These are phyloP conservation scores for Geranium rotundifolium DNA, from an alignment of 345 rosid genomes.

Conservation along the genomic window DNA sequence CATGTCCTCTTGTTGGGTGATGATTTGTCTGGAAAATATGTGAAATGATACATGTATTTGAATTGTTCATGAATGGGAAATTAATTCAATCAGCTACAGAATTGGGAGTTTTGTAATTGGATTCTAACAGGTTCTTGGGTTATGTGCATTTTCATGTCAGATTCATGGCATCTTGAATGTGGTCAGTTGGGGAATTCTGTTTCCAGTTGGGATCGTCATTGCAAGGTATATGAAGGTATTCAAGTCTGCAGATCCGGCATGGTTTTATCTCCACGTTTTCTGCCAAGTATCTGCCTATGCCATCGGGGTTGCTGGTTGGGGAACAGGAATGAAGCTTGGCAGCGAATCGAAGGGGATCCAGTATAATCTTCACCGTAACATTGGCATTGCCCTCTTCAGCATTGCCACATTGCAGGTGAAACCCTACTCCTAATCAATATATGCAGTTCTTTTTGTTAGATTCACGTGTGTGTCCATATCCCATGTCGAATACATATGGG, in stretches of 20 bases:
- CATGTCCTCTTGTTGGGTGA: background rate
- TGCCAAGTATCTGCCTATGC: slow-evolving; percentile 69
- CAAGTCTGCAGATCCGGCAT: slow-evolving; percentile 68
- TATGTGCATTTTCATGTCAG: slow-evolving; percentile 21
- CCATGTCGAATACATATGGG: too few species aligned
- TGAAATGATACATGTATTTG: too few species aligned
- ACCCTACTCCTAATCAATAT: background rate
- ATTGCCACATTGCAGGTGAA: slow-evolving; percentile 71
- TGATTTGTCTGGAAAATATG: background rate
- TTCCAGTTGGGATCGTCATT: slow-evolving; percentile 55
- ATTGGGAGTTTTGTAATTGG: background rate
- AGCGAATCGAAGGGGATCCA: slow-evolving; percentile 39
- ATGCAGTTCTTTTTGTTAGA: too few species aligned
- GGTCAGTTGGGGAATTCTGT: slow-evolving; percentile 80
- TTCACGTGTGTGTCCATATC: too few species aligned
- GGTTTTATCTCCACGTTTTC: slow-evolving; percentile 69
- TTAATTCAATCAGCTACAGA: background rate
- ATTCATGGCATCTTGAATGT: slow-evolving; percentile 80
- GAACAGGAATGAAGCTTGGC: slow-evolving; percentile 81
- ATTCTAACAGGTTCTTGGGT: background rate
- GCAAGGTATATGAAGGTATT: slow-evolving; percentile 65
- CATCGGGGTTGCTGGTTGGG: slow-evolving; percentile 88
- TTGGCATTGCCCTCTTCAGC: slow-evolving; percentile 63
- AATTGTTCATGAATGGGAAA: background rate
- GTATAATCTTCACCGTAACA: slow-evolving; percentile 35